A percentile compares a stretch with the other conserved stretches of the same genome.
phyloP scores from a whole-genome alignment of 163 green algal species.

The Chlorella variabilis region DNA sequence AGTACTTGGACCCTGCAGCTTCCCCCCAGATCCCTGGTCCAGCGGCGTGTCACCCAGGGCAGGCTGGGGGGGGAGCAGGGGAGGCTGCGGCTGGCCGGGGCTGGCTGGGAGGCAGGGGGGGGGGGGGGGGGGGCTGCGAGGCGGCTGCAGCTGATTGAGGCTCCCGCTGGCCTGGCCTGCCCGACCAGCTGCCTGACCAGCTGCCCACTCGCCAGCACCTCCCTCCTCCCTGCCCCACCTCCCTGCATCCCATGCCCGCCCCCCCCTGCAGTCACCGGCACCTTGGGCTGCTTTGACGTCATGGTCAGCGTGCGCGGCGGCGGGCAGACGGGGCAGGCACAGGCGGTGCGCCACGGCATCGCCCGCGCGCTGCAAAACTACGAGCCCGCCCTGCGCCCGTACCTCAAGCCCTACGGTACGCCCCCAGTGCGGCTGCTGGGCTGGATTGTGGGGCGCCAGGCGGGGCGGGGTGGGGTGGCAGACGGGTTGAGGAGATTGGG shows the following conservation, averaged over 20 bases:
- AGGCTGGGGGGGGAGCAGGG: no score
- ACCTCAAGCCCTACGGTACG: constrained; percentile 60
- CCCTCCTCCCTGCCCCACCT: no score
- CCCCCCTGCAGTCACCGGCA: constrained; percentile 55
- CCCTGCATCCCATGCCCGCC: not conserved
- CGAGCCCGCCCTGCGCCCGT: constrained; percentile 67
- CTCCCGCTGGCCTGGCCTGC: no score
- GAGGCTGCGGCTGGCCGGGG: no score
- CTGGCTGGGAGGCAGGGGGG: no score
- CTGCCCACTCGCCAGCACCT: not conserved
- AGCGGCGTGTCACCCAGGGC: no score
- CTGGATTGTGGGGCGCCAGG: no score
- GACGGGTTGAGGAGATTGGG: not conserved
- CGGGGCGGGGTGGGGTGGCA: not conserved
- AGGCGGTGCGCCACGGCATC: constrained; percentile 86
- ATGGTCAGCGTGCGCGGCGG: constrained; percentile 69
- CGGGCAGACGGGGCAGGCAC: constrained; percentile 66
- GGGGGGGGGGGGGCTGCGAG: no score
- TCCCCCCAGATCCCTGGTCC: no score
- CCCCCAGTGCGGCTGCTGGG: not conserved
- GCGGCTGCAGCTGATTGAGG: no score
- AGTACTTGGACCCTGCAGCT: no score
- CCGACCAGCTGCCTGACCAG: no score
- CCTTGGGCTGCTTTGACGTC: constrained; percentile 80
- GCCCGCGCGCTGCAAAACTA: constrained; percentile 83